phyloP scores from a whole-genome alignment of 208 protist genomes.

The Strigomonas culicis region DNA sequence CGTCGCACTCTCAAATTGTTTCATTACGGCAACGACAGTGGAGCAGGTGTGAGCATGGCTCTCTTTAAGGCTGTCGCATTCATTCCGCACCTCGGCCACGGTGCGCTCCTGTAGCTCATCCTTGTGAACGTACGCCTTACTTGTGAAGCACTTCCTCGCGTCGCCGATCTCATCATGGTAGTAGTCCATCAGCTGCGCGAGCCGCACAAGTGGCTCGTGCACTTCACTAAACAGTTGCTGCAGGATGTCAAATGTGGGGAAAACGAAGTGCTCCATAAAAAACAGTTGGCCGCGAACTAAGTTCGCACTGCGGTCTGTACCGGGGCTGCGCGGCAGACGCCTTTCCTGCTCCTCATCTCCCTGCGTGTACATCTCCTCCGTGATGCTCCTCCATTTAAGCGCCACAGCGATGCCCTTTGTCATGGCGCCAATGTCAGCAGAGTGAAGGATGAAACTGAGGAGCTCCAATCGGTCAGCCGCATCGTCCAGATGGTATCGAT shows the following conservation, averaged over 20 bases:
- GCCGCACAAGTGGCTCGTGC: too few relatives aligned
- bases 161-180: too few relatives aligned
- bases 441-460: conserved; percentile 60
- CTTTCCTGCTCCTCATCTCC: conserved; percentile 55
- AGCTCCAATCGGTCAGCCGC: conserved; percentile 46
- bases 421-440: conserved; percentile 73
- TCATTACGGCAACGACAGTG: too few relatives aligned
- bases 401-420: conserved; percentile 52
- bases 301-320: conserved; percentile 26
- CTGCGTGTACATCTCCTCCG: conserved; percentile 77
- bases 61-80: background rate
- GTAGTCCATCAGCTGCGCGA: background rate
- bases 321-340: conserved; percentile 43
- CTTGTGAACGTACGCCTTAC: too few relatives aligned
- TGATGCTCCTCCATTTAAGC: conserved; percentile 62
- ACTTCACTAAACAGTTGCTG: conserved; percentile 38
- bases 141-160: too few relatives aligned
- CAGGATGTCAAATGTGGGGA: conserved; percentile 65
- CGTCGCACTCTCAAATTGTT: too few relatives aligned
- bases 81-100: too few relatives aligned
- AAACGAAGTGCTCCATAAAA: conserved; percentile 73
- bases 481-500: conserved; percentile 28
- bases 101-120: too few relatives aligned
- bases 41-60: too few relatives aligned
- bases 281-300: conserved; percentile 47